Conservation (phyloP, 176 grass and related monocot species). For the Eremochloa ophiuroides region DNA sequence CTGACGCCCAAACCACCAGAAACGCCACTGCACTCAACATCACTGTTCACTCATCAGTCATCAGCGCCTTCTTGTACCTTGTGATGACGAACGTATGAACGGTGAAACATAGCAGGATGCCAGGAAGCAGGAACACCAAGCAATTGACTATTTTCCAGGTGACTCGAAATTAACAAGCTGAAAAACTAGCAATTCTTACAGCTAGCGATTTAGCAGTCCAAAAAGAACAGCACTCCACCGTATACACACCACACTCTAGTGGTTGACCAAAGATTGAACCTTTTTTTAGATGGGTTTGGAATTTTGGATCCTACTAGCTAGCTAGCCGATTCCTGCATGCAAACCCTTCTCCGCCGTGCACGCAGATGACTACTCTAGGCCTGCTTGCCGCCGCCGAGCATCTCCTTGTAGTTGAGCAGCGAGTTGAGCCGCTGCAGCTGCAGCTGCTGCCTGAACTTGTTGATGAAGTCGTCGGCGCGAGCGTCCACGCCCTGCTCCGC, state of each 20-base stretch:
- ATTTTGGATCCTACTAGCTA: not conserved
- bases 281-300: not conserved
- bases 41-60: conserved; percentile 3
- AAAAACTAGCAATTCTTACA: not conserved
- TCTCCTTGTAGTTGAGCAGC: conserved; percentile 57
- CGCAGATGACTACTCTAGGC: not conserved
- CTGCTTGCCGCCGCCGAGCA: conserved; percentile 42
- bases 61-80: not conserved
- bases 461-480: conserved; percentile 68
- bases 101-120: not conserved
- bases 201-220: not conserved
- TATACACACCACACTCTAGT: not conserved
- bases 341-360: not conserved
- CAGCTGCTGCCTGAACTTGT: conserved; percentile 63
- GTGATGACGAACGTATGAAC: not conserved
- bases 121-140: not conserved
- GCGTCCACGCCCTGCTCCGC: conserved; percentile 31
- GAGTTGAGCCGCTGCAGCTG: conserved; percentile 87
- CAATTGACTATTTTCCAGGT: not conserved
- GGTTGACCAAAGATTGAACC: not conserved
- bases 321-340: not conserved
- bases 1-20: conserved; percentile 5
- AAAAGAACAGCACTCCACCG: not conserved
- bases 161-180: not conserved
- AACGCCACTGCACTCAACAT: not conserved